These are phyloP conservation scores for Verticillium dahliae DNA, from an alignment of 2,329 filamentous ascomycete species.

Conservation along the genomic window DNA sequence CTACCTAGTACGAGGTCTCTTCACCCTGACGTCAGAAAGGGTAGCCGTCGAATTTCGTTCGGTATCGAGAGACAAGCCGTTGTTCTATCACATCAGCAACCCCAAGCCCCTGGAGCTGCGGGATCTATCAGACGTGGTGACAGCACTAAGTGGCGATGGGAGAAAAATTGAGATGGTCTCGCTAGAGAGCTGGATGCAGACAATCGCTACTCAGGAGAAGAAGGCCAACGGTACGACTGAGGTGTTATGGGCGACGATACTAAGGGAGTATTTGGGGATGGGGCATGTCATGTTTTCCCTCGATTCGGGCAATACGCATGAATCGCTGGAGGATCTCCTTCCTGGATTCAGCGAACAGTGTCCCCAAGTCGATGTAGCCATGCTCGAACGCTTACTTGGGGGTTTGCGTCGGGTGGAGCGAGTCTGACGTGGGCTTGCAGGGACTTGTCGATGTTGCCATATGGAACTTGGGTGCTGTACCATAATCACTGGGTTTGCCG, in stretches of 20 bases:
- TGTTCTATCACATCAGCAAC: conserved; percentile 16
- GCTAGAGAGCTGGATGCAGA: conserved; percentile 11
- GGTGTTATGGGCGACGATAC: conserved; percentile 13
- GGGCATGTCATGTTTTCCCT: conserved; percentile 18
- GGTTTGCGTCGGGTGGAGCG: background rate
- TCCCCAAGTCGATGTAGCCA: conserved; percentile 13
- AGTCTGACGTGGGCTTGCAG: background rate
- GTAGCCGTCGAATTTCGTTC: conserved; percentile 2
- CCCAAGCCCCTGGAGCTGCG: conserved; percentile 14
- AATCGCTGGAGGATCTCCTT: conserved; percentile 11
- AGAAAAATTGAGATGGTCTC: conserved; percentile 8
- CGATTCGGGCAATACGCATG: conserved; percentile 12
- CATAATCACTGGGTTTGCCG: too few relatives aligned
- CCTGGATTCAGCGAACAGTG: conserved; percentile 12
- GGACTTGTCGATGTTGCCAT: too few relatives aligned
- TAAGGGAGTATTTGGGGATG: conserved; percentile 14
- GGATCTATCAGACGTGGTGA: conserved; percentile 14
- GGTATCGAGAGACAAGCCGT: conserved; percentile 5
- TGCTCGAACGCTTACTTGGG: conserved; percentile 7
- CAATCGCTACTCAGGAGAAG: conserved; percentile 7
- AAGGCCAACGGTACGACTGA: conserved; percentile 10
- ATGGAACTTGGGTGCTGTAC: too few relatives aligned
- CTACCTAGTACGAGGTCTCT: conserved; percentile 14
- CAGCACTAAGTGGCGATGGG: conserved; percentile 10
- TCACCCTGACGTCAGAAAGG: conserved; percentile 12